Percentiles rank a stretch among this genome's conserved stretches.
These are phyloP conservation scores for Xylaria flabelliformis DNA, from an alignment of 495 filamentous ascomycete species.

Conservation along the genomic window DNA sequence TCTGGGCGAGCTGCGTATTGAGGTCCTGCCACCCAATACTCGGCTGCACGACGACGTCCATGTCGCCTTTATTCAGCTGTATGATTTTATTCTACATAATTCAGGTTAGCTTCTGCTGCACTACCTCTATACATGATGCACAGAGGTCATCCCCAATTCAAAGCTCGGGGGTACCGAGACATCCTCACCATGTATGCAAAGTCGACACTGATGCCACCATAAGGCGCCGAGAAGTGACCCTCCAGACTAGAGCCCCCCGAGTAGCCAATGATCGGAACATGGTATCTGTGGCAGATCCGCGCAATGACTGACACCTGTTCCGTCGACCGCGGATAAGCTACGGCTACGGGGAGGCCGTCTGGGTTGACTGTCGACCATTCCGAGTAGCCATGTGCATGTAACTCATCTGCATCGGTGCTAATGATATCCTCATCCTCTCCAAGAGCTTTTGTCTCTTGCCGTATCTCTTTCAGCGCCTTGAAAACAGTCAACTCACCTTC, in stretches of 20 bases:
- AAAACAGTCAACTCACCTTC: slow-evolving; percentile 32
- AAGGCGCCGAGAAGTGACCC: slow-evolving; percentile 85
- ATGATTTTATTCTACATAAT: slow-evolving; percentile 66
- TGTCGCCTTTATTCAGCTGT: slow-evolving; percentile 79
- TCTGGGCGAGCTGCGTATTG: slow-evolving; percentile 74
- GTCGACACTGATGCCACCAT: slow-evolving; percentile 86
- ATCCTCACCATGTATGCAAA: slow-evolving; percentile 72
- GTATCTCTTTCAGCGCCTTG: slow-evolving; percentile 70
- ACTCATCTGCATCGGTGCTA: slow-evolving; percentile 82
- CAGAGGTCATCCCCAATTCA: not conserved
- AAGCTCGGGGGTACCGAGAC: no score
- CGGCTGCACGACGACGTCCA: slow-evolving; percentile 92
- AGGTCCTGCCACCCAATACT: slow-evolving; percentile 90
- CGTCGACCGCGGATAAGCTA: slow-evolving; percentile 78
- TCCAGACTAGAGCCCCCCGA: slow-evolving; percentile 89
- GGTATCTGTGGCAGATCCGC: slow-evolving; percentile 80
- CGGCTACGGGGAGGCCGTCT: slow-evolving; percentile 77
- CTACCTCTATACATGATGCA: not conserved
- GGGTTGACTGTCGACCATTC: slow-evolving; percentile 89
- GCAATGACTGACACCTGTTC: slow-evolving; percentile 82
- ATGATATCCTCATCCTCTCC: slow-evolving; percentile 71
- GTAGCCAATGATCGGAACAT: slow-evolving; percentile 86
- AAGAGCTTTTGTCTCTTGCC: slow-evolving; percentile 51
- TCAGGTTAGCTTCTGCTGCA: not conserved
- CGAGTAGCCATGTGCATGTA: slow-evolving; percentile 82